Base-by-base conservation (phyloP, 768 basidiomycete genomes). In the Amanita thiersii region DNA sequence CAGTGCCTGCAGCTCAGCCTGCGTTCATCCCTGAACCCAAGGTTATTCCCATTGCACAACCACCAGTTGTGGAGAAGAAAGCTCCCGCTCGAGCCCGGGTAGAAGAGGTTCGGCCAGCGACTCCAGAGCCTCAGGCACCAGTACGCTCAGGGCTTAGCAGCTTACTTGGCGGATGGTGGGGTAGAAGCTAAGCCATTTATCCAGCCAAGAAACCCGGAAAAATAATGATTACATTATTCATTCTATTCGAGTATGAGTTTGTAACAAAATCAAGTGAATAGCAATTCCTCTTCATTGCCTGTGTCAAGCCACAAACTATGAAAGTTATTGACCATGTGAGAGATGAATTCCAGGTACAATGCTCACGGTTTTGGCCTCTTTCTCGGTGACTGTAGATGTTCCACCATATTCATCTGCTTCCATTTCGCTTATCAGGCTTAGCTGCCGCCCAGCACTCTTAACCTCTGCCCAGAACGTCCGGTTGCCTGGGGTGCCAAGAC, bases 151-250 rank as follows among this genome's bases (percentile, higher is more conserved):
- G 85, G 2, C 61, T 89, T 39, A 69, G 78, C 41, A 71, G 73
- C 44, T 55, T 89, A 43, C 62, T 90, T 18, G 86, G 86, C 18
- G 86, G 85, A 3, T 90, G 87, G 87, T 89, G 86, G 87, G 83
- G 84, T 11, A 64, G 54, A 43, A 69, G 56, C 46, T 68, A 48
- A 58, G 14, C 25, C 23, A 28, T 24, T 17, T 15, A 12, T 10
- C 23, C 28, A 26, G 23, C 28, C 25, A 29, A 36, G 3, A 2
- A 43, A 6, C 18, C 20, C 14, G 9, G 21, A 35, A 43, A 15
- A 4, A 3, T 10, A 12, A 18, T 17, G 15, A 29, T 11, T 30
- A 28, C 9, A 8, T 12, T 28, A 26, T 31, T 8, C 5, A 29
- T 28, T 12, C 24, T 10, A 14, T n/a, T 35, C 7, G 9, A 14